Evolutionary conservation across 78 protist species (phyloP).

Genomic region (Mastigamoeba balamuthi): DNA sequence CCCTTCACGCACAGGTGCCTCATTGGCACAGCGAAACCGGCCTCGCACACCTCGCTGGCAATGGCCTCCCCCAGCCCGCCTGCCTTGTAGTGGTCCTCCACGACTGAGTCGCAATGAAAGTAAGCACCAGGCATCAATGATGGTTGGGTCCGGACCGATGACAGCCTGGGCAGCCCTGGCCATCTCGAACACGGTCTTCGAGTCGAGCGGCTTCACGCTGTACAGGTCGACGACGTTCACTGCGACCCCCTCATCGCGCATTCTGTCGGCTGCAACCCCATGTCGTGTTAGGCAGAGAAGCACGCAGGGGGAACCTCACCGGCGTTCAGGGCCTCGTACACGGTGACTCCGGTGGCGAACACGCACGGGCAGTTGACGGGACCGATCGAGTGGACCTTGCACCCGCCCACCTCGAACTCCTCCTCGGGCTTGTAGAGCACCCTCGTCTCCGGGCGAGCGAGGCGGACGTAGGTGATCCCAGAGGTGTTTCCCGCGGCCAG

Average conservation of each 20-base stretch:
- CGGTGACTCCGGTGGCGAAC: neutral
- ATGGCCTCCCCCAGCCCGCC: neutral
- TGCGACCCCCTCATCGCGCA: neutral
- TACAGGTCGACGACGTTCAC: neutral
- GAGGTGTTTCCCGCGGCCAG: neutral
- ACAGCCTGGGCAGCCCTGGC: neutral
- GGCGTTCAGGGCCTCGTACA: neutral
- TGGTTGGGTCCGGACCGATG: no score
- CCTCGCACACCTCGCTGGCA: no score
- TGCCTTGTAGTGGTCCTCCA: neutral
- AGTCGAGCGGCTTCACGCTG: neutral
- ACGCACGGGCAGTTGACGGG: neutral
- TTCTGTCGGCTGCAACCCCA: neutral
- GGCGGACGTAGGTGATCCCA: neutral
- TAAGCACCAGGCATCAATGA: no score
- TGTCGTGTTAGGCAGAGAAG: neutral
- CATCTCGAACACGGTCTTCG: neutral
- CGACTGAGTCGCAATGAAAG: no score
- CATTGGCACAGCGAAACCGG: no score
- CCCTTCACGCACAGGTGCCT: no score
- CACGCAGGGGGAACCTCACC: neutral
- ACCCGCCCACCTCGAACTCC: neutral
- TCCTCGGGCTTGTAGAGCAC: neutral
- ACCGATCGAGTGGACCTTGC: neutral
- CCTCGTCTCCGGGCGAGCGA: neutral